Percentiles rank a stretch among this genome's conserved stretches.
These are phyloP conservation scores for Rosa multiflora DNA, from an alignment of 306 rosid genomes.

Conservation along the genomic window DNA sequence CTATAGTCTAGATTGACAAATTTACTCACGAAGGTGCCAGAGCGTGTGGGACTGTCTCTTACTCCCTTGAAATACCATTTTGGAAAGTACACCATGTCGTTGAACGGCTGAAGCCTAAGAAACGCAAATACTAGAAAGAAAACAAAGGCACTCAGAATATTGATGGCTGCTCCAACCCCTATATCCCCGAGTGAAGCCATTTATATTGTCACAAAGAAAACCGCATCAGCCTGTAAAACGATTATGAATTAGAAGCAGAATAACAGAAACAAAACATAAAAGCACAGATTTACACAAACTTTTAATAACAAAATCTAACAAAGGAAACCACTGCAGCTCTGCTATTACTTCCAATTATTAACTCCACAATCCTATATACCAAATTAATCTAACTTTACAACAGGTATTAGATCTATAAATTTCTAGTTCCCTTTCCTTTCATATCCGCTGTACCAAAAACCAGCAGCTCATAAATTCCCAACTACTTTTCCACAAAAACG, in stretches of 20 bases:
- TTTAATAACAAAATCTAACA: too few relatives aligned
- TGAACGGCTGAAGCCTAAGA: constrained; percentile 93
- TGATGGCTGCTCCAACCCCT: constrained; percentile 69
- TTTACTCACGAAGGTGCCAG: constrained; percentile 68
- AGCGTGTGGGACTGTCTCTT: constrained; percentile 69
- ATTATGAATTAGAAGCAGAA: neutral
- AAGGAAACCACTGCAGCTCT: too few relatives aligned
- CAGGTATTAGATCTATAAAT: neutral
- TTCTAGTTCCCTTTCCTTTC: neutral
- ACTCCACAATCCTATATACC: too few relatives aligned
- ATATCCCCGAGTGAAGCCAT: constrained; percentile 86
- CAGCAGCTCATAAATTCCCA: neutral
- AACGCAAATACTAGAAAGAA: constrained; percentile 80
- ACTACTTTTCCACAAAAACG: neutral
- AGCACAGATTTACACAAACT: neutral
- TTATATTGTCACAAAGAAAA: constrained; percentile 15
- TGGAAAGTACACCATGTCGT: constrained; percentile 94
- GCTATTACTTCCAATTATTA: too few relatives aligned
- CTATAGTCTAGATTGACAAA: constrained; percentile 87
- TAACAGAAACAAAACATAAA: neutral
- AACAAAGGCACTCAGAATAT: constrained; percentile 68
- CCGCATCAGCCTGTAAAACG: constrained; percentile 37
- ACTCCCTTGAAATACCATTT: constrained; percentile 89
- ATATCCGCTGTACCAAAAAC: neutral
- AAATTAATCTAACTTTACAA: neutral